Evolutionary conservation across 2,329 filamentous ascomycete genomes (phyloP), one percentile per base, ranked within the genome.

Genomic region (Exophiala spinifera): DNA sequence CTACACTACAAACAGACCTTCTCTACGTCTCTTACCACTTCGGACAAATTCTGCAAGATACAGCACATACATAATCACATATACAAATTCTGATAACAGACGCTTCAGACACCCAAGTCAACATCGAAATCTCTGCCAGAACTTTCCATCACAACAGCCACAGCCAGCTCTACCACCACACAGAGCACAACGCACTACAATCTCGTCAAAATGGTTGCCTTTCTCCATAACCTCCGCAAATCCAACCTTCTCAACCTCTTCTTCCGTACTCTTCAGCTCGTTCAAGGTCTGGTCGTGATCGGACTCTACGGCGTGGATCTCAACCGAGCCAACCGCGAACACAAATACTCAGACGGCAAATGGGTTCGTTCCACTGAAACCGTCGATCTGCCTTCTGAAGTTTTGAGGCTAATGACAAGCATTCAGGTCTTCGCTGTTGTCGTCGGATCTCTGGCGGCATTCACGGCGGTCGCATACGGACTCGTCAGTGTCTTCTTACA

Each of bases 291-390:
- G 53, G 81, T 87, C 1, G 87, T 94, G 51, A 85, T 86, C 61
- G 91, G 87, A 1, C 81, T 96, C 17, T 96, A 94, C 62, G 88
- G 84, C 33, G 72, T 79, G 20, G 87, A 92, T 66, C 73, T 94
- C 4, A 71, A 82, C 56, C 70, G 71, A 19, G 81, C 83, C 1
- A 68, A 74, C 34, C 72, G 81, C 15, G 67, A 75, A 3, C 67
- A 76, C 50, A 74, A 74, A 37, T 78, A 81, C 57, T 69, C 74
- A 1, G 81, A 88, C 65, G 76, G 82, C 2, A 86, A 85, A 80
- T 94, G 87, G 87, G 84, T 89, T 70, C 63, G 79, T 69, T 39
- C 36, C 17, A 34, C 42, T 25, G 42, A 33, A 15, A 11, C 40
- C 4, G 34, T 33, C 6, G 51, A 51, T 4, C 42, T 55, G 33